phyloP scores from a whole-genome alignment of 1,284 basidiomycete species.

The Apiotrichum siamense region DNA sequence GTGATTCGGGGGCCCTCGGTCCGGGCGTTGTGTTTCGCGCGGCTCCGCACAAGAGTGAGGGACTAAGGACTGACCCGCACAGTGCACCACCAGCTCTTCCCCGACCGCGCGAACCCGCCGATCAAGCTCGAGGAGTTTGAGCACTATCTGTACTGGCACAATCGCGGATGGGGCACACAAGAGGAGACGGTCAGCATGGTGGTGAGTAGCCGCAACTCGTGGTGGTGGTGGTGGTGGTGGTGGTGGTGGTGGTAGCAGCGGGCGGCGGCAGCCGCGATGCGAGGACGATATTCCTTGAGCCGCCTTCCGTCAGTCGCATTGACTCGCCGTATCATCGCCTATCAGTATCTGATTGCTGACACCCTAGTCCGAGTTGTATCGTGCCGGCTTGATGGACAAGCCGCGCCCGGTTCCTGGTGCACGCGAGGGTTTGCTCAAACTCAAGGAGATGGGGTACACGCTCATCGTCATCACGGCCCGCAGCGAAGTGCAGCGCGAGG shows the following conservation, averaged over 20 bases:
- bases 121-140: conserved; percentile 58
- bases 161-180: conserved; percentile 65
- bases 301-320: too few relatives aligned
- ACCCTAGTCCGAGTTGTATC: conserved; percentile 11
- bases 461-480: conserved; percentile 68
- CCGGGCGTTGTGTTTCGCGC: too few relatives aligned
- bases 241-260: not conserved
- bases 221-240: too few relatives aligned
- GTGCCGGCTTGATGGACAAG: conserved; percentile 47
- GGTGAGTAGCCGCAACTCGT: conserved; percentile 18
- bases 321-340: not conserved
- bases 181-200: conserved; percentile 43
- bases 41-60: too few relatives aligned
- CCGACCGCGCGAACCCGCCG: conserved; percentile 53
- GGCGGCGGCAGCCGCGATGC: too few relatives aligned
- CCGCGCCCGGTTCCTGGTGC: conserved; percentile 58
- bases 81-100: conserved; percentile 60
- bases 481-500: conserved; percentile 54
- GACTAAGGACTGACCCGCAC: too few relatives aligned
- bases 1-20: too few relatives aligned
- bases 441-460: conserved; percentile 61
- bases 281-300: too few relatives aligned
- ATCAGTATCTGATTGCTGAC: not conserved
- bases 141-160: conserved; percentile 58
- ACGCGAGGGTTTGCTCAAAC: conserved; percentile 54